A percentile compares a stretch with the other conserved stretches of the same genome.
Conservation (phyloP, 768 basidiomycete genomes). For the Calocybe cyanea region DNA sequence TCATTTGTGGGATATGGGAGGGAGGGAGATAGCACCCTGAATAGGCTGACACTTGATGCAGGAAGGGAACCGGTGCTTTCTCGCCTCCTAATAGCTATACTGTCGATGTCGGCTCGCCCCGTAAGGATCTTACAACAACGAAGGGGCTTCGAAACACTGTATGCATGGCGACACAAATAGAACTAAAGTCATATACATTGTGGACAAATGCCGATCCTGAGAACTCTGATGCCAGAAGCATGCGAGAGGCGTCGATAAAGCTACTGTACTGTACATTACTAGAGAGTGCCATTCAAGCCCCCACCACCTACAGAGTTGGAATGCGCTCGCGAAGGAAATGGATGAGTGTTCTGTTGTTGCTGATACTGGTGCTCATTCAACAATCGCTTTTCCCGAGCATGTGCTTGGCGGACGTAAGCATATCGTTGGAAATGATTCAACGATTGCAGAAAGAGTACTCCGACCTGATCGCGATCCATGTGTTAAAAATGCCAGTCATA, state of each 20-base stretch:
- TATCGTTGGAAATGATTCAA: slow-evolving; percentile 90
- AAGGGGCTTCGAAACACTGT: no score
- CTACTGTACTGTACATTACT: no score
- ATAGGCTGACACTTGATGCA: no score
- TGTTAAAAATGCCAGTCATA: slow-evolving; percentile 2
- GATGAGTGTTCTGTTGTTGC: slow-evolving; percentile 16
- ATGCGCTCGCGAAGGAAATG: slow-evolving; percentile 23
- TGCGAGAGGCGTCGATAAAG: no score
- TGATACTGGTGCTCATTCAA: slow-evolving; percentile 26
- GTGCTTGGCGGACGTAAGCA: slow-evolving; percentile 81
- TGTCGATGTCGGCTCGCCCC: no score
- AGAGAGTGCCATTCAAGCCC: slow-evolving; percentile 8
- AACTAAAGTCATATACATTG: no score
- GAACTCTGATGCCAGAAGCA: background rate
- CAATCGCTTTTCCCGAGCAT: slow-evolving; percentile 51
- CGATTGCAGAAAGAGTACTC: slow-evolving; percentile 68
- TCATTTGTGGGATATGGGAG: no score
- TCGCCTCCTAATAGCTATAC: no score
- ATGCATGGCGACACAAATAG: no score
- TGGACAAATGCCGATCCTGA: background rate
- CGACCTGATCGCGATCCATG: slow-evolving; percentile 50
- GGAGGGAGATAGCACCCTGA: no score
- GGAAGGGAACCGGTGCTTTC: no score
- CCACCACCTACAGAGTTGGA: slow-evolving; percentile 27
- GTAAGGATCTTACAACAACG: no score